A percentile compares a stretch with the other conserved stretches of the same genome.
Conservation (phyloP, 2,329 filamentous ascomycete species). For the Dactylellina leptospora region DNA sequence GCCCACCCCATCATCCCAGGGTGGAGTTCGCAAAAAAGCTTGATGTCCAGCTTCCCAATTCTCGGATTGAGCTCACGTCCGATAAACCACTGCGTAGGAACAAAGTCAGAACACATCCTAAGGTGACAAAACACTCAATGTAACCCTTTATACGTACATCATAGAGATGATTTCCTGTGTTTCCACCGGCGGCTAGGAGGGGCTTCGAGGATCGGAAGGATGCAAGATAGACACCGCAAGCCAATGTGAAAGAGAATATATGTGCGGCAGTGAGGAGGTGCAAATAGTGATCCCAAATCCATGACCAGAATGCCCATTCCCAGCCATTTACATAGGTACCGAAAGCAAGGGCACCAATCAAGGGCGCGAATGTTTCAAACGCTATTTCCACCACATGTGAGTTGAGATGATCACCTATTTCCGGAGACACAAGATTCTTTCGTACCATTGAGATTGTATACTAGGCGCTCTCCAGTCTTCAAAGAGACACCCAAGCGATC, state of each 20-base stretch:
- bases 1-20: constrained; percentile 91
- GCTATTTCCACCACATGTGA: constrained; percentile 5
- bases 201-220: constrained; percentile 80
- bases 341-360: constrained; percentile 76
- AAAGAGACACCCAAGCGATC: constrained; percentile 74
- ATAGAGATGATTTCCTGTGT: constrained; percentile 84
- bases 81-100: constrained; percentile 75
- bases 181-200: constrained; percentile 78
- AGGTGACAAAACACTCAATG: background rate
- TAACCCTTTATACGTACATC: constrained; percentile 64
- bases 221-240: constrained; percentile 80
- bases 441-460: constrained; percentile 62
- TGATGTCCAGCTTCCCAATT: constrained; percentile 87
- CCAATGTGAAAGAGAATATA: constrained; percentile 75
- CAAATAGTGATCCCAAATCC: constrained; percentile 88
- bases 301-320: constrained; percentile 88
- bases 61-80: constrained; percentile 94
- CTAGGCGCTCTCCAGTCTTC: constrained; percentile 55
- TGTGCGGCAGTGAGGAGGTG: constrained; percentile 86
- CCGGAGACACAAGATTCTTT: background rate
- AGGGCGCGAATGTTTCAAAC: constrained; percentile 65
- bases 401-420: background rate
- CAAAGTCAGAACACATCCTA: background rate
- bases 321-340: constrained; percentile 76
- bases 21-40: constrained; percentile 87